These are phyloP conservation scores for Epichloe hybrida DNA, from an alignment of 2,329 filamentous ascomycete species.

Conservation along the genomic window DNA sequence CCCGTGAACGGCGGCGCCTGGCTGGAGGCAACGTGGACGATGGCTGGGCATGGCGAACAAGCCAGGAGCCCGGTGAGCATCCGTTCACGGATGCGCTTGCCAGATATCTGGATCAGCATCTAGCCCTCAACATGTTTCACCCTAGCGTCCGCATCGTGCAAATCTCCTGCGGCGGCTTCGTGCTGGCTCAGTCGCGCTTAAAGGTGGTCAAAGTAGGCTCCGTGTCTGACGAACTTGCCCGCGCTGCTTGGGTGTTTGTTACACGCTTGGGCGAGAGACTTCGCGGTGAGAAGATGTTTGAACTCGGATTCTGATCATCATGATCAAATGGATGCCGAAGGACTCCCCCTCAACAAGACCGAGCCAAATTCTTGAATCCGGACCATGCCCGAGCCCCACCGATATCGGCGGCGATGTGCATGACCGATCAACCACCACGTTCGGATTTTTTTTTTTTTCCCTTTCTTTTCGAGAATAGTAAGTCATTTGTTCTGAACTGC, in stretches of 20 bases:
- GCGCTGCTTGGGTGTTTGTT: constrained; percentile 25
- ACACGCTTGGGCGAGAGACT: constrained; percentile 22
- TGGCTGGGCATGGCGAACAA: constrained; percentile 36
- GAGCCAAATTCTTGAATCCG: not conserved
- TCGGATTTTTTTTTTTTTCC: not conserved
- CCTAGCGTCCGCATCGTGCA: constrained; percentile 38
- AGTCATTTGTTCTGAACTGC: not conserved
- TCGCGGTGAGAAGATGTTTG: constrained; percentile 11
- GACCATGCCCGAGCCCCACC: not conserved
- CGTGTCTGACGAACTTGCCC: constrained; percentile 17
- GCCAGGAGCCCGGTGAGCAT: constrained; percentile 10
- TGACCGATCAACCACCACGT: not conserved
- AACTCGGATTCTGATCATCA: constrained; percentile 1
- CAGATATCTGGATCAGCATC: constrained; percentile 35
- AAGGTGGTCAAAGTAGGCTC: constrained; percentile 29
- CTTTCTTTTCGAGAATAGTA: no score
- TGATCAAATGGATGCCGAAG: not conserved
- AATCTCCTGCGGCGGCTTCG: constrained; percentile 42
- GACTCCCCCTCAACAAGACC: not conserved
- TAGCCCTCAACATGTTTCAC: constrained; percentile 42
- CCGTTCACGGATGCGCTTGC: constrained; percentile 38
- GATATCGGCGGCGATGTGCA: not conserved
- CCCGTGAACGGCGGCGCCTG: constrained; percentile 28
- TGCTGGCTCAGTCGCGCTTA: constrained; percentile 36
- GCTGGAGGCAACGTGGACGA: constrained; percentile 35